Percentiles rank a stretch among this genome's conserved stretches.
These are phyloP conservation scores for Pouteria glomerata DNA, from an alignment of 148 eudicot genomes.

Conservation along the genomic window DNA sequence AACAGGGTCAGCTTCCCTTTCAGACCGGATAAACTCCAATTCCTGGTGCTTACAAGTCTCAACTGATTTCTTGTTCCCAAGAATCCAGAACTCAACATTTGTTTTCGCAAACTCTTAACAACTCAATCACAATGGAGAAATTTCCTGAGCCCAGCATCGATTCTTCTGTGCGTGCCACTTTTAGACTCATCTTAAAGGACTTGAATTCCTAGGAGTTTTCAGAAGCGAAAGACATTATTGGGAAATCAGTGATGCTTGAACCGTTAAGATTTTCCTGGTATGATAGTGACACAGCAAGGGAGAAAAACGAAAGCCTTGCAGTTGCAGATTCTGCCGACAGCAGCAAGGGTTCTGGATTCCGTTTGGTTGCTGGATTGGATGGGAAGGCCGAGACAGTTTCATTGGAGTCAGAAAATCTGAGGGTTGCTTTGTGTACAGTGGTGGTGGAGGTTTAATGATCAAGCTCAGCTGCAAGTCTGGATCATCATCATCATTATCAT, in stretches of 20 bases:
- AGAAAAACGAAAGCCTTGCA: constrained; percentile 26
- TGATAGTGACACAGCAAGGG: constrained; percentile 44
- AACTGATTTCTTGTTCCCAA: constrained; percentile 58
- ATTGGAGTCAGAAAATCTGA: constrained; percentile 39
- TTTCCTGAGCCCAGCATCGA: constrained; percentile 44
- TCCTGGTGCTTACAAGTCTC: constrained; percentile 48
- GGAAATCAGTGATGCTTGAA: constrained; percentile 57
- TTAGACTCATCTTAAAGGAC: constrained; percentile 50
- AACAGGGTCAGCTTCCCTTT: constrained; percentile 26
- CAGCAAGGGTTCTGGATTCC: constrained; percentile 28
- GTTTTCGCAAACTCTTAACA: constrained; percentile 33
- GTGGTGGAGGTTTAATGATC: constrained; percentile 18
- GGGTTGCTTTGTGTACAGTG: constrained; percentile 66
- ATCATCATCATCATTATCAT: no score
- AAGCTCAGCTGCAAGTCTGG: constrained; percentile 45
- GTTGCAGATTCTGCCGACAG: constrained; percentile 8
- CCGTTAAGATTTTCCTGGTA: constrained; percentile 72
- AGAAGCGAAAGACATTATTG: constrained; percentile 25
- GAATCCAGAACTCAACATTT: constrained; percentile 24
- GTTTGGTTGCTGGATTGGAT: constrained; percentile 49
- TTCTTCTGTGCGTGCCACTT: constrained; percentile 49
- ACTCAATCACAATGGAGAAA: constrained; percentile 32
- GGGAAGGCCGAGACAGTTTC: constrained; percentile 50
- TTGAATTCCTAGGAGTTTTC: background rate
- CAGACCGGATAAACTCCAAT: constrained; percentile 62